Percentiles rank a stretch among this genome's conserved stretches.
These are phyloP conservation scores for Ogataea nonfermentans DNA, from an alignment of 805 yeast genomes.

Conservation along the genomic window DNA sequence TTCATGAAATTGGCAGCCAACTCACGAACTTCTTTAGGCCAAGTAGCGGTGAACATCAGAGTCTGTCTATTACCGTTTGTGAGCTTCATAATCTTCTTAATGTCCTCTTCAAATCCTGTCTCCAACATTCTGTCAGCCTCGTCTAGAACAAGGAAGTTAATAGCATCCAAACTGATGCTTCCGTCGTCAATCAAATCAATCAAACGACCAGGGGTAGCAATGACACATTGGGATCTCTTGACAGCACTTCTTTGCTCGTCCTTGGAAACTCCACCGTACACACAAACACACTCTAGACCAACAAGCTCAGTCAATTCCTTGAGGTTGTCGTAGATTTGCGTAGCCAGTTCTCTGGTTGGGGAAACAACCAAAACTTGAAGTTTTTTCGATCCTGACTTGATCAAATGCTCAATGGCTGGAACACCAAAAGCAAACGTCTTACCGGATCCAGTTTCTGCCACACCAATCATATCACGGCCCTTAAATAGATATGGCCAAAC, in stretches of 20 bases:
- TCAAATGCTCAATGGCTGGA: slow-evolving; percentile 82
- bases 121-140: slow-evolving; percentile 99
- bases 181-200: slow-evolving; percentile 90
- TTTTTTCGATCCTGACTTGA: slow-evolving; percentile 44
- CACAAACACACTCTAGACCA: slow-evolving; percentile 70
- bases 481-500: slow-evolving; percentile 89
- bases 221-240: slow-evolving; percentile 69
- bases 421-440: slow-evolving; percentile 97
- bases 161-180: slow-evolving; percentile 61
- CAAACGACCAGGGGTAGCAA: slow-evolving; percentile 98
- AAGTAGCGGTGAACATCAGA: slow-evolving; percentile 98
- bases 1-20: slow-evolving; percentile 84
- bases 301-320: slow-evolving; percentile 59
- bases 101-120: slow-evolving; percentile 97
- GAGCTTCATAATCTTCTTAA: slow-evolving; percentile 71
- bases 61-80: slow-evolving; percentile 72
- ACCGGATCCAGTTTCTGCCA: slow-evolving; percentile 98
- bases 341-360: slow-evolving; percentile 96
- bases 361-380: slow-evolving; percentile 81
- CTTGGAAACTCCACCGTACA: slow-evolving; percentile 97
- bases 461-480: slow-evolving; percentile 88
- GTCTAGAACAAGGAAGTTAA: slow-evolving; percentile 83
- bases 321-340: slow-evolving; percentile 87
- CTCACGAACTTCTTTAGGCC: slow-evolving; percentile 99
- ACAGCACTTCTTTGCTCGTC: slow-evolving; percentile 80